Base-by-base conservation (phyloP, 768 basidiomycete species). In the Kwoniella europaea region DNA sequence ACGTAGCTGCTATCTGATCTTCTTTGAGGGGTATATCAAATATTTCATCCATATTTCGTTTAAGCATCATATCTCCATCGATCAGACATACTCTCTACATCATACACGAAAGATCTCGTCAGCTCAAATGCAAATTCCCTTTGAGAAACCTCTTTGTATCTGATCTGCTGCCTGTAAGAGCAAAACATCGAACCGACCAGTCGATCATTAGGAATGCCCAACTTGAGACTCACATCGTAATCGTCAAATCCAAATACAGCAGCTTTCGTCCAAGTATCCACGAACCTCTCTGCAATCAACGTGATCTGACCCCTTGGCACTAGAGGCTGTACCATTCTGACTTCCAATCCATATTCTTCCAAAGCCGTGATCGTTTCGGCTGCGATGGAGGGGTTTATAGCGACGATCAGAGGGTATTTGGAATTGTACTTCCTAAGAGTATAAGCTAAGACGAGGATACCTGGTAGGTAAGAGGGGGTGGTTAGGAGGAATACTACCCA, bases 401-500 rank as follows among this genome's bases (percentile, higher is more conserved):
- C 90, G 41, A 90, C 91, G 60, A 92, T 86, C n/a, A 93, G 86
- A 27, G 91, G 88, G 81, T 91, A 92, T 70, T 86, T 85, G 20
- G 91, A 90, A 29, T 85, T 78, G 56, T 88, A 87, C n/a, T 94
- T 92, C 66, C 88, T 88, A 75, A 98, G 87, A 29, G 94, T 92
- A 63, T 90, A 91, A 44, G 88, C 91, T 81, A 93, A 86, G 68
- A 90, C 88, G 76, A 97, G 89, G 56, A 91, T 92, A 65, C 95
- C 95, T 35, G 92, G 92, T 58, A 97, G 89, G 85, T 98, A 98
- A 35, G 87, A 86, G 82, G 94, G 91, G 27, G 93, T 92, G 65
- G 94, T 92, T 75, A 96, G 84, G 75, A 97, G 90, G 56, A 93
- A 91, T 77, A 90, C 92, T 82, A 94, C 69, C 68, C 71, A 75